Base-by-base conservation (phyloP, 139 green algal species). In the Tetradesmus obliquus region DNA sequence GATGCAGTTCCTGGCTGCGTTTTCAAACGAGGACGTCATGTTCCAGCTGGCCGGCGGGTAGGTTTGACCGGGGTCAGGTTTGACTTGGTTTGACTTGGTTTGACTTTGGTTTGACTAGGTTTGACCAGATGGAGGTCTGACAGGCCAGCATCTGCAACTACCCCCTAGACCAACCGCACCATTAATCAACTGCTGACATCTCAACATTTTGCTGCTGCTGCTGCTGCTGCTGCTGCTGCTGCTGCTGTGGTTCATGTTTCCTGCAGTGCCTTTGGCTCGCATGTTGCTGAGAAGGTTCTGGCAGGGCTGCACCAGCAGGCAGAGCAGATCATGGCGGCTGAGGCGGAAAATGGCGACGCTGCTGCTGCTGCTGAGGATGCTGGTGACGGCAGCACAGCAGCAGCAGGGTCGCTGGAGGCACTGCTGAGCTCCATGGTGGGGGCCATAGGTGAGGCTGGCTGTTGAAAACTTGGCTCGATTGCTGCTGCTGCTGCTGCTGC, bases 211-310 rank as follows among this genome's bases (percentile, higher is more conserved):
- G 32, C 32, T 45, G 32, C 32, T 45, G 15, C 76, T 55, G 76
- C 76, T 17, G 76, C 76, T 15, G 76, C 76, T 15, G 24, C 76
- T 19, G 24, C 24, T 53, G 76, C 76, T 82, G n/a, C 76, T 20
- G 66, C 66, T 76, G 66, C 9, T 71, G 60, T 13, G 19, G 60
- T 71, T 10, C 60, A 71, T 71, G 15, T 3, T 79, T 57, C n/a
- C 57, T 76, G 94, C 91, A 97, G 96, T 74, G 95, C 95, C 1
- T 97, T 97, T 93, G 97, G 97, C 22, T 97, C 95, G 0, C 96
- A 97, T 82, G 95, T 97, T 8, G 90, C 95, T 69, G 97, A 98
- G 88, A 95, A 94, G 82, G 86, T 95, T 12, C 92, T 97, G 3
- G 83, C 93, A 32, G 53, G 79, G 20, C 91, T 98, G 60, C 92